Evolutionary conservation across 2,329 filamentous ascomycete species (phyloP), one percentile per base, ranked within the genome.

Genomic region (Microdochium trichocladiopsis): DNA sequence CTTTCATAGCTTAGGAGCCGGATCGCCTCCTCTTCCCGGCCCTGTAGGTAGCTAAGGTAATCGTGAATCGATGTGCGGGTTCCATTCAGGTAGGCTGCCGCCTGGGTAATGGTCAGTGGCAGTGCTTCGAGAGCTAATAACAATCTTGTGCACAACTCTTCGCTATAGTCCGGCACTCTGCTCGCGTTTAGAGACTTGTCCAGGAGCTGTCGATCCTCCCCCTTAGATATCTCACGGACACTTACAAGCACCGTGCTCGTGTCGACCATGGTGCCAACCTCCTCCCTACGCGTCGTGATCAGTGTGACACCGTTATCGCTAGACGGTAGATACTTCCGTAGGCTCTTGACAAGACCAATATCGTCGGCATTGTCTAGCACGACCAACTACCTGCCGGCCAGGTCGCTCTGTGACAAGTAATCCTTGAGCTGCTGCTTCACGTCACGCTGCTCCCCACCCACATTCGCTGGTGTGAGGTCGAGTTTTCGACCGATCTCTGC

Each of bases 321-420:
- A 16, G 57, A 31, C 1, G 71, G 70, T 0, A 74, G 53, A 52
- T 67, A 68, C 14, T 63, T 36, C 6, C 55, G 50, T 16, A 70
- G 45, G 21, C 50, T 58, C 62, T 1, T 56, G 58, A 37, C 63
- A 60, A 72, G 52, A 1, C 65, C 53, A 3, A 49, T 49, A 52
- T 76, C 69, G 51, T 76, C 71, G 12, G 69, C 70, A 49, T 74
- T 76, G 51, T 77, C 72, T n/a, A 76, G 49, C 37, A 77, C 60
- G 41, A 76, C 51, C 1, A 77, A 59, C 73, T 71, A 76, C 1
- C 54, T 53, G 1, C 64, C 61, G 1, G 47, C 53, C 16, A 4
- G 3, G 9, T 31, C 52, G n/a, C 61, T 57, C 4, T 55, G 50
- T 31, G 61, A 66, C 2, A 76, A 54, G 10, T 56, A 57, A 4